phyloP scores from a whole-genome alignment of 2,329 filamentous ascomycete genomes.

The Chaetothyriales sp. region DNA sequence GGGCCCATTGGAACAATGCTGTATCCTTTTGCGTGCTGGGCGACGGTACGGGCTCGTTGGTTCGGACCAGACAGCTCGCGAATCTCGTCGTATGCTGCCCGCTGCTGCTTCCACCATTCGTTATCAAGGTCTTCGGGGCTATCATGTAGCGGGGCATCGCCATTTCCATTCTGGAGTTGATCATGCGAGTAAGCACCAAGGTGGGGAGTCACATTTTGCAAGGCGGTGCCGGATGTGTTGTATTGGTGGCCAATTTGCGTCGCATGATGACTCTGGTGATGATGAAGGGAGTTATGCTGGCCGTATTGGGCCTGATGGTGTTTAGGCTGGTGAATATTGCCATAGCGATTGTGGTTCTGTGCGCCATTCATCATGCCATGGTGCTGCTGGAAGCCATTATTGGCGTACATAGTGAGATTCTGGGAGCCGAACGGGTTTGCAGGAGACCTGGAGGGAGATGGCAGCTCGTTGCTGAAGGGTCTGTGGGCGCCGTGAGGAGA shows the following conservation, averaged over 20 bases:
- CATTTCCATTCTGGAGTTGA: slow-evolving; percentile 46
- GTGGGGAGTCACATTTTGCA: slow-evolving; percentile 37
- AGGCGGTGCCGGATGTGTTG: slow-evolving; percentile 32
- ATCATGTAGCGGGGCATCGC: slow-evolving; percentile 38
- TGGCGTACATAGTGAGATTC: slow-evolving; percentile 34
- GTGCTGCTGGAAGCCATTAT: slow-evolving; percentile 31
- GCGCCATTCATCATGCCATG: slow-evolving; percentile 37
- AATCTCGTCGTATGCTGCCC: slow-evolving; percentile 63
- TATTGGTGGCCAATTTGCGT: slow-evolving; percentile 34
- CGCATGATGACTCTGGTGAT: slow-evolving; percentile 22
- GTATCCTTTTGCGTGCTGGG: slow-evolving; percentile 32
- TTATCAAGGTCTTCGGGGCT: slow-evolving; percentile 43
- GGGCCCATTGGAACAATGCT: slow-evolving; percentile 32
- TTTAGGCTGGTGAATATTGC: slow-evolving; percentile 33
- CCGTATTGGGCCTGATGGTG: slow-evolving; percentile 32
- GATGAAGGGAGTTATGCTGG: slow-evolving; percentile 29
- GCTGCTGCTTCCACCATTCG: slow-evolving; percentile 75
- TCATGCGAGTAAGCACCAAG: slow-evolving; percentile 34
- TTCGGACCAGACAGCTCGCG: slow-evolving; percentile 52
- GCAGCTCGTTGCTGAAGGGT: slow-evolving; percentile 30
- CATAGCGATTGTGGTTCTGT: slow-evolving; percentile 34
- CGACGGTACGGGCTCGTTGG: slow-evolving; percentile 46
- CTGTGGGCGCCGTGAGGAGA: slow-evolving; percentile 32
- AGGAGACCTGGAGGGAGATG: slow-evolving; percentile 34
- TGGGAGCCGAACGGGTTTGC: slow-evolving; percentile 28